phyloP scores from a whole-genome alignment of 2,329 filamentous ascomycete genomes.

The Myriosclerotinia duriaeana region DNA sequence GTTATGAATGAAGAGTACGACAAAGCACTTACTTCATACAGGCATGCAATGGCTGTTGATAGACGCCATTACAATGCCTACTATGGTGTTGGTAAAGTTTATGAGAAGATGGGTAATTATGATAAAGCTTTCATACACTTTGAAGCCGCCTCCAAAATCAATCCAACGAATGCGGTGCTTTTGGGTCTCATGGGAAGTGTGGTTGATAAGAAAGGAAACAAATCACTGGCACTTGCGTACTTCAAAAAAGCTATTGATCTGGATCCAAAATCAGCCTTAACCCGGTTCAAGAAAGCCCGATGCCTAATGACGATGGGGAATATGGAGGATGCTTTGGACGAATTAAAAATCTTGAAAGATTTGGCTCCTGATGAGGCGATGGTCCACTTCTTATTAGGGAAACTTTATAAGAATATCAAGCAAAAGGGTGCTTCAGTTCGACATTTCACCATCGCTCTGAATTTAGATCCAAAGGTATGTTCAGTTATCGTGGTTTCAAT shows the following conservation, averaged over 20 bases:
- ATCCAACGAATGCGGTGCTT: constrained; percentile 88
- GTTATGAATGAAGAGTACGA: constrained; percentile 96
- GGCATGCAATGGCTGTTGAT: constrained; percentile 81
- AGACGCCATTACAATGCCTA: constrained; percentile 96
- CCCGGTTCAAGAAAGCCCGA: constrained; percentile 89
- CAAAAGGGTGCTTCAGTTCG: constrained; percentile 80
- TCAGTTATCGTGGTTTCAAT: constrained; percentile 35
- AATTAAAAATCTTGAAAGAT: constrained; percentile 86
- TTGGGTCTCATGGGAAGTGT: constrained; percentile 91
- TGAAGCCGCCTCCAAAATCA: constrained; percentile 81
- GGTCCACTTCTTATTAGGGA: constrained; percentile 91
- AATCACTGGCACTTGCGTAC: constrained; percentile 79
- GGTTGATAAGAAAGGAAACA: constrained; percentile 80
- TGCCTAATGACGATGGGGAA: constrained; percentile 74
- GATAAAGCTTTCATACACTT: constrained; percentile 92
- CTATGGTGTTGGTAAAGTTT: constrained; percentile 82
- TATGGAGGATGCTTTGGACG: constrained; percentile 71
- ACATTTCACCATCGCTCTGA: constrained; percentile 91
- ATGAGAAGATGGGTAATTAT: constrained; percentile 86
- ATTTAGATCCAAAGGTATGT: constrained; percentile 89
- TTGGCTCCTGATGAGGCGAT: constrained; percentile 92
- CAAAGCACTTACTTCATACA: constrained; percentile 84
- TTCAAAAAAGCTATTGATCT: constrained; percentile 81
- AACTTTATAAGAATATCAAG: constrained; percentile 71
- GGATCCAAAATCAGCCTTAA: constrained; percentile 76